Percentiles rank a stretch among this genome's conserved stretches.
These are phyloP conservation scores for Serendipita sp. DNA, from an alignment of 768 basidiomycete species.

Conservation along the genomic window DNA sequence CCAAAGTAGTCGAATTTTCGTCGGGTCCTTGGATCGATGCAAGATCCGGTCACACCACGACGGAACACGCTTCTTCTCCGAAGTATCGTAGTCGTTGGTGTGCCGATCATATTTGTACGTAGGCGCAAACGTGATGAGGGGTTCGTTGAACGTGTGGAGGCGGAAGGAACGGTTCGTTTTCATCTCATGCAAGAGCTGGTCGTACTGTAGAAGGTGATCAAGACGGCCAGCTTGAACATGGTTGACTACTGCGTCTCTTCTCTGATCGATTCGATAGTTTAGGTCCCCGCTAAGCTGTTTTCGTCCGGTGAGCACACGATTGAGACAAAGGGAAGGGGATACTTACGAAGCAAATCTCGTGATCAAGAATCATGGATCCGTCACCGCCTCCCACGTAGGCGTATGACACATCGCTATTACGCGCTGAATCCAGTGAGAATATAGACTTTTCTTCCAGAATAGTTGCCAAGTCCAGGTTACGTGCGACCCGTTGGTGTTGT, in stretches of 20 bases:
- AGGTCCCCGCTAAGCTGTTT: conserved; percentile 76
- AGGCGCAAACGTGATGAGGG: conserved; percentile 62
- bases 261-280: conserved; percentile 94
- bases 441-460: conserved; percentile 64
- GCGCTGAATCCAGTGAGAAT: conserved; percentile 8
- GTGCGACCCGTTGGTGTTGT: conserved; percentile 61
- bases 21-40: conserved; percentile 38
- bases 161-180: conserved; percentile 77
- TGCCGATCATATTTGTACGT: conserved; percentile 91
- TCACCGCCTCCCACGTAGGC: conserved; percentile 84
- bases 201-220: conserved; percentile 48
- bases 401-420: conserved; percentile 26
- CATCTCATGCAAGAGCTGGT: conserved; percentile 85
- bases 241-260: conserved; percentile 65
- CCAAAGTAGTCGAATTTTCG: conserved; percentile 46
- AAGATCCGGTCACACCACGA: conserved; percentile 97
- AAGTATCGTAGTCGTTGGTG: conserved; percentile 68
- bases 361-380: conserved; percentile 84
- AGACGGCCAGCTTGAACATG: conserved; percentile 55
- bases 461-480: conserved; percentile 76
- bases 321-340: not conserved
- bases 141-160: conserved; percentile 68
- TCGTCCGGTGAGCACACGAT: not conserved
- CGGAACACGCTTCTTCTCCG: conserved; percentile 75
- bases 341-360: conserved; percentile 83